Conservation (phyloP, 2,329 filamentous ascomycete genomes). For the Talaromyces sp. region DNA sequence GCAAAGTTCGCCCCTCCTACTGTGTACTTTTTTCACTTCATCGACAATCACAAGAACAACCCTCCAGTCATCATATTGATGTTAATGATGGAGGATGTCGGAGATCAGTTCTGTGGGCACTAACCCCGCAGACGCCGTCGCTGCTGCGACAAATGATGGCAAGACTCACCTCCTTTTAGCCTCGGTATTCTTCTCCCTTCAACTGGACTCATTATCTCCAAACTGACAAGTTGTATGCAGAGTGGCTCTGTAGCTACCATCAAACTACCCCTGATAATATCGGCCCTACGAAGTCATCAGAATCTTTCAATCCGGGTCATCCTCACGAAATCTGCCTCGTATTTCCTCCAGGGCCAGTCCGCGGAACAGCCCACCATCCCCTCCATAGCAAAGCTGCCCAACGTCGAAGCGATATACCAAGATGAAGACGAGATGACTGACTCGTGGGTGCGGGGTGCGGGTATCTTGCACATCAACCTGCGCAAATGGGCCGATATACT, state of each 20-base stretch:
- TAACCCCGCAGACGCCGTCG: constrained; percentile 12
- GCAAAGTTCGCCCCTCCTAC: too few species aligned
- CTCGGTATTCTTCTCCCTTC: constrained; percentile 1
- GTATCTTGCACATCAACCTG: constrained; percentile 87
- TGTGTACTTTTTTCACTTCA: neutral
- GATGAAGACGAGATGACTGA: constrained; percentile 81
- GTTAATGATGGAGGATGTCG: constrained; percentile 9
- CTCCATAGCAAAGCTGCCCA: constrained; percentile 57
- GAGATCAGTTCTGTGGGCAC: neutral
- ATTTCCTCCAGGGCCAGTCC: constrained; percentile 74
- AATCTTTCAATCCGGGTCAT: constrained; percentile 78
- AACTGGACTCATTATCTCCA: neutral
- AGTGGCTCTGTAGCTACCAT: constrained; percentile 81
- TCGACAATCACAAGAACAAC: neutral
- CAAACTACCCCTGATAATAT: constrained; percentile 67
- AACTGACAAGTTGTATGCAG: neutral
- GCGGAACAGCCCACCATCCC: constrained; percentile 69
- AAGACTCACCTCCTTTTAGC: constrained; percentile 15
- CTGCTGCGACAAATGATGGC: constrained; percentile 12
- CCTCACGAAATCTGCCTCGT: constrained; percentile 67
- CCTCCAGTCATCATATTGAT: neutral
- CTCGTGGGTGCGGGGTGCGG: constrained; percentile 70
- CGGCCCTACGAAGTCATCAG: constrained; percentile 40
- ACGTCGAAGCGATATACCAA: constrained; percentile 75
- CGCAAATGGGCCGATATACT: constrained; percentile 77